These are phyloP conservation scores for Mucor ambiguus DNA, from an alignment of 371 early-diverging fungal genomes.

Conservation along the genomic window DNA sequence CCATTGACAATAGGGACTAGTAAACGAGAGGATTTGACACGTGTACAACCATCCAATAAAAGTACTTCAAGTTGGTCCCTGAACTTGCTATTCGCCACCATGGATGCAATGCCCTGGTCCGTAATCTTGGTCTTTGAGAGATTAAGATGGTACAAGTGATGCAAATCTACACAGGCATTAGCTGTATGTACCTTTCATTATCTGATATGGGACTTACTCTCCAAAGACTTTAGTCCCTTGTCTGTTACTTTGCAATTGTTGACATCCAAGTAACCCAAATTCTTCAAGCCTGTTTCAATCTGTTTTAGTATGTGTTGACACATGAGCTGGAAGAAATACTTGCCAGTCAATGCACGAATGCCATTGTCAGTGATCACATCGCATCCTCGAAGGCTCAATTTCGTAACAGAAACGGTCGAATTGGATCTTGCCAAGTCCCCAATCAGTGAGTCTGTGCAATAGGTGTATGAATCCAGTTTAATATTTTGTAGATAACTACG, in stretches of 20 bases:
- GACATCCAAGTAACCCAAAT: conserved; percentile 40
- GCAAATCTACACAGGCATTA: conserved; percentile 23
- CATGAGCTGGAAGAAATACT: neutral
- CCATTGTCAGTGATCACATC: conserved; percentile 46
- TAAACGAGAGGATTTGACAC: conserved; percentile 19
- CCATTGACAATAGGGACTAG: conserved; percentile 26
- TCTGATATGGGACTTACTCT: conserved; percentile 19
- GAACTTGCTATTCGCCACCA: conserved; percentile 24
- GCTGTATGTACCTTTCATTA: neutral
- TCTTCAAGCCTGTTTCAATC: conserved; percentile 27
- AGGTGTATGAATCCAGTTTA: conserved; percentile 36
- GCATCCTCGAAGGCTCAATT: conserved; percentile 42
- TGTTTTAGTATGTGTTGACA: neutral
- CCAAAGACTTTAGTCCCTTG: conserved; percentile 34
- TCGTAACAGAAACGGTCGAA: conserved; percentile 26
- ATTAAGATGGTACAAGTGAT: conserved; percentile 29
- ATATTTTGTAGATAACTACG: conserved; percentile 41
- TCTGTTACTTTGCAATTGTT: conserved; percentile 50
- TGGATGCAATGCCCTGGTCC: conserved; percentile 24
- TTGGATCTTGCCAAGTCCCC: conserved; percentile 33
- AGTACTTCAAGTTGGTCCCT: conserved; percentile 21
- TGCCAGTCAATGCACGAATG: conserved; percentile 38
- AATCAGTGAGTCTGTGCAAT: conserved; percentile 46
- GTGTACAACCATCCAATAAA: conserved; percentile 35
- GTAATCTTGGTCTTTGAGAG: conserved; percentile 47